A percentile compares a stretch with the other conserved stretches of the same genome.
phyloP scores from a whole-genome alignment of 192 early-diverging fungal genomes.

The Coemansia sp. region DNA sequence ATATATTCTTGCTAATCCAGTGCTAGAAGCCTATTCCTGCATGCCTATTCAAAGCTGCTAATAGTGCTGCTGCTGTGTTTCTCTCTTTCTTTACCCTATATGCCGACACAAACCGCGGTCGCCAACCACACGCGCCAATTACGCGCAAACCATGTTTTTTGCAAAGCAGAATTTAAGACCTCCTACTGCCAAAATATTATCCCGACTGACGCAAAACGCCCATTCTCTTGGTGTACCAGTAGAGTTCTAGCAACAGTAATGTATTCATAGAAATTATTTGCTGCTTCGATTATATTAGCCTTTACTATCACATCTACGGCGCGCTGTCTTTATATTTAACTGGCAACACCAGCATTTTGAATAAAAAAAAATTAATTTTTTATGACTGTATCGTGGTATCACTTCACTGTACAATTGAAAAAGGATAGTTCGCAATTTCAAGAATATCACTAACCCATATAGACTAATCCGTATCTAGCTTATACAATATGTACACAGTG shows the following conservation, averaged over 20 bases:
- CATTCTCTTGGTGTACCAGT: not conserved
- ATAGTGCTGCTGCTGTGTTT: no score
- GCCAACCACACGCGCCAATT: no score
- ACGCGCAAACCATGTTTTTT: not conserved
- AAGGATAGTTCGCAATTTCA: no score
- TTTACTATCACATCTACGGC: conserved; percentile 7
- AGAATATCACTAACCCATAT: no score
- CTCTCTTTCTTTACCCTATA: no score
- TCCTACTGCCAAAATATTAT: not conserved
- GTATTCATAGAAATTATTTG: not conserved
- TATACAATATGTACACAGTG: conserved; percentile 28
- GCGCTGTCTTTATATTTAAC: not conserved
- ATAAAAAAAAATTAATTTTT: not conserved
- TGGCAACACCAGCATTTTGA: not conserved
- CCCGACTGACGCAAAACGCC: not conserved
- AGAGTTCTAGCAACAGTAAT: not conserved
- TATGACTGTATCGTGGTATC: not conserved
- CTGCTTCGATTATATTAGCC: not conserved
- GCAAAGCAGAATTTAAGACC: not conserved
- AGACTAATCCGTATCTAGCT: not conserved
- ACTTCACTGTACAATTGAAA: no score
- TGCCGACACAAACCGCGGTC: no score
- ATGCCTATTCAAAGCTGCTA: no score
- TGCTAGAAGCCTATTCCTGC: no score
- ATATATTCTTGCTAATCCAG: no score